Base-by-base conservation (phyloP, 352 stramenopile genomes). In the Phytophthora pisi region DNA sequence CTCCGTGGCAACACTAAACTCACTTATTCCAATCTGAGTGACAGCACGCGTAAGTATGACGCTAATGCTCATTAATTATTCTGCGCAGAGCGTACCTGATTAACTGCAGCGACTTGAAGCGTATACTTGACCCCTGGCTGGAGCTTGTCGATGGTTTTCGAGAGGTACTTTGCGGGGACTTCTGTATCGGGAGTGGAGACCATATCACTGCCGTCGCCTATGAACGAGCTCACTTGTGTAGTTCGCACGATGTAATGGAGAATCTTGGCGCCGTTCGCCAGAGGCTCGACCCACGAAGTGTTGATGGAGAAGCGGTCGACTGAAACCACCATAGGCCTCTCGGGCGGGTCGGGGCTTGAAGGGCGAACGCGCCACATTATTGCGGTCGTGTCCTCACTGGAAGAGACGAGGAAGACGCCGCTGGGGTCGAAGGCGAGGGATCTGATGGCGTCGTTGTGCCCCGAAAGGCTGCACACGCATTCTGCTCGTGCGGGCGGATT, bases 181-280 rank as follows among this genome's bases (percentile, higher is more conserved):
- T 84, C 34, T 2, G 34, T n/a, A 30, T 89, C 79, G 30, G 61
- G 66, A 18, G 88, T 49, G 0, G 7, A 7, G 11, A 51, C 59
- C 16, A 81, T 58, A 10, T 81, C 79, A 10, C 61, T 70, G 1
- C 66, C 55, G n/a, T 71, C 75, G 3, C 46, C 59, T 8, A 23
- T 31, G 15, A 82, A 63, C 1, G 76, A 82, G n/a, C 59, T 78
- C 15, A 80, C 31, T 45, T 88, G 80, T 5, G 53, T 73, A 0
- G 68, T 85, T 15, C 68, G 79, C 7, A 90, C 64, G 23, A 88
- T 24, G 42, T 90, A 91, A n/a, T 84, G 60, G 5, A 71, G 42
- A n/a, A 91, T 63, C 18, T 72, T 76, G 8, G 83, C 77, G 6
- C 83, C 83, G 31, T 91, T 90, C 10, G 81, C 83, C 1, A 91